Conservation (phyloP, 2,329 filamentous ascomycete species). For the Capronia epimyces region DNA sequence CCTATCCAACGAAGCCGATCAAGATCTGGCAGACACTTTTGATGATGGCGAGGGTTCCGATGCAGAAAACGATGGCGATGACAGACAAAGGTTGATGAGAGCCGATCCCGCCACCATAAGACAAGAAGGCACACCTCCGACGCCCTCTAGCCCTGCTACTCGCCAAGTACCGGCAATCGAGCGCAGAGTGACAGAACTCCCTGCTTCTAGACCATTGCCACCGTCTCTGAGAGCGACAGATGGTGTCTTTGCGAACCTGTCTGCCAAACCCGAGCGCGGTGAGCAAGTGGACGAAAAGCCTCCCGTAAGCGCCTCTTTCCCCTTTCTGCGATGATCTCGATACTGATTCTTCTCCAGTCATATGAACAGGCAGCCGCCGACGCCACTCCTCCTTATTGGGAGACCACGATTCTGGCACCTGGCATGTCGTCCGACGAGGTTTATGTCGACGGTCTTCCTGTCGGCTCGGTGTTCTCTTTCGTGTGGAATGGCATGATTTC, state of each 20-base stretch:
- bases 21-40: conserved; percentile 88
- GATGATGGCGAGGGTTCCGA: conserved; percentile 71
- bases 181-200: conserved; percentile 51
- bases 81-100: conserved; percentile 80
- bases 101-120: conserved; percentile 43
- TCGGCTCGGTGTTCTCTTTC: conserved; percentile 77
- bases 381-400: conserved; percentile 95
- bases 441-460: conserved; percentile 92
- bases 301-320: conserved; percentile 60
- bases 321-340: not conserved
- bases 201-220: conserved; percentile 41
- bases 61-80: conserved; percentile 68
- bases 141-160: conserved; percentile 5
- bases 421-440: conserved; percentile 91
- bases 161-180: conserved; percentile 32
- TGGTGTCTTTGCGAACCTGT: conserved; percentile 93
- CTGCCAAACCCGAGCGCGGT: conserved; percentile 77
- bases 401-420: conserved; percentile 93
- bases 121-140: conserved; percentile 10
- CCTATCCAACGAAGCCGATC: conserved; percentile 57
- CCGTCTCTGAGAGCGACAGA: conserved; percentile 59
- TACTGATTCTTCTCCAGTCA: conserved; percentile 56
- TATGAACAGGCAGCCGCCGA: conserved; percentile 98
- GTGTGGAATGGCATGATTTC: conserved; percentile 83
- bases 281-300: conserved; percentile 85